phyloP scores from a whole-genome alignment of 2,329 filamentous ascomycete genomes.

The Fusarium metavorans region DNA sequence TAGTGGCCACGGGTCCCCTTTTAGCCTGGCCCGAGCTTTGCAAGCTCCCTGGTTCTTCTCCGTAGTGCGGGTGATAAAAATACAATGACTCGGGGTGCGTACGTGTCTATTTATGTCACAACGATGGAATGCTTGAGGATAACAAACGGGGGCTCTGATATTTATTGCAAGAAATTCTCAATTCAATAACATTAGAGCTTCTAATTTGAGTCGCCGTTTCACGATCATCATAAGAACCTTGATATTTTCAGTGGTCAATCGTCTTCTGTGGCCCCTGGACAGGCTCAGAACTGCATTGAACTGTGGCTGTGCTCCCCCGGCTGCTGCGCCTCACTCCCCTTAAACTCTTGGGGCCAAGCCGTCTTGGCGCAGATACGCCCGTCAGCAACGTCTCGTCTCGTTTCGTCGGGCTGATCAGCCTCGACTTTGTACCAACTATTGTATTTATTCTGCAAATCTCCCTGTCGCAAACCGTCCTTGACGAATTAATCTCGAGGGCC shows the following conservation, averaged over 20 bases:
- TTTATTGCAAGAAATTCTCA: not conserved
- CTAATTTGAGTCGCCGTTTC: not conserved
- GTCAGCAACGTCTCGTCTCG: constrained; percentile 29
- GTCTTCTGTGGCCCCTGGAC: not conserved
- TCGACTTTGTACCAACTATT: constrained; percentile 18
- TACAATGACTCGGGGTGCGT: not conserved
- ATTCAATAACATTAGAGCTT: not conserved
- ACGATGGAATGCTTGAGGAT: not conserved
- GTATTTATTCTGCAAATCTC: constrained; percentile 5
- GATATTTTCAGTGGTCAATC: not conserved
- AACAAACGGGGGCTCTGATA: not conserved
- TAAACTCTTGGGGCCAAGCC: constrained; percentile 12
- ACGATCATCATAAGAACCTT: not conserved
- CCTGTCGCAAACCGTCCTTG: not conserved
- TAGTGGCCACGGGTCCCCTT: constrained; percentile 38
- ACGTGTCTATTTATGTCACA: not conserved
- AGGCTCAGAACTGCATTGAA: not conserved
- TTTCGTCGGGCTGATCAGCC: constrained; percentile 27
- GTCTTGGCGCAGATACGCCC: constrained; percentile 22
- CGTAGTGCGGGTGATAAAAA: constrained; percentile 11
- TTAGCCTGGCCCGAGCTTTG: constrained; percentile 30
- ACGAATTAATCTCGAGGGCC: not conserved
- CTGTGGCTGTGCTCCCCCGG: constrained; percentile 40
- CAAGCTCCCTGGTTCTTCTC: constrained; percentile 5
- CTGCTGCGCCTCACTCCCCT: constrained; percentile 42